A percentile compares a stretch with the other conserved stretches of the same genome.
Evolutionary conservation across 768 basidiomycete species (phyloP).

Genomic region (Hygrocybe coccinea): DNA sequence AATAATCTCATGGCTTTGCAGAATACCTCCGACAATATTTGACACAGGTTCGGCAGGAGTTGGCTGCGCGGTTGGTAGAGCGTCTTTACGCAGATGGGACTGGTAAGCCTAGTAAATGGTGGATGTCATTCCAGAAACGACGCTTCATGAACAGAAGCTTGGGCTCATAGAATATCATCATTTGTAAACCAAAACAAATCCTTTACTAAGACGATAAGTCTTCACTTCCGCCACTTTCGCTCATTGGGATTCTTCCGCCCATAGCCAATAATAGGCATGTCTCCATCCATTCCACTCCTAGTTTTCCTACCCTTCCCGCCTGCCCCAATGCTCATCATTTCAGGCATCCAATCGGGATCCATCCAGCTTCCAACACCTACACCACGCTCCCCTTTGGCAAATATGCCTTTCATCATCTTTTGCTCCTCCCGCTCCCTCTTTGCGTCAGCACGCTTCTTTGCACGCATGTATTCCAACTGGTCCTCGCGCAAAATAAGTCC

Average conservation of each 20-base stretch:
- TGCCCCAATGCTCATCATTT: conserved; percentile 61
- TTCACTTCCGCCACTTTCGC: conserved; percentile 55
- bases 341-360: conserved; percentile 93
- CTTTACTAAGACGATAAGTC: conserved; percentile 13
- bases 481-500: conserved; percentile 91
- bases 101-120: conserved; percentile 98
- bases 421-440: conserved; percentile 75
- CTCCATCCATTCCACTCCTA: conserved; percentile 50
- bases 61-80: conserved; percentile 81
- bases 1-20: conserved; percentile 26
- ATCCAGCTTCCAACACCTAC: conserved; percentile 75
- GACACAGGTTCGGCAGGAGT: conserved; percentile 88
- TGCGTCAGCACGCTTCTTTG: conserved; percentile 70
- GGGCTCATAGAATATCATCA: conserved; percentile 45
- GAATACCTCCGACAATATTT: conserved; percentile 90
- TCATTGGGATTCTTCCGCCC: conserved; percentile 91
- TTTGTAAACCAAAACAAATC: conserved; percentile 14
- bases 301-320: conserved; percentile 67
- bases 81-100: conserved; percentile 89
- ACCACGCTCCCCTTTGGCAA: conserved; percentile 47
- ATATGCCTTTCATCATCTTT: conserved; percentile 60
- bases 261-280: conserved; percentile 80
- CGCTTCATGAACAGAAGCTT: conserved; percentile 92
- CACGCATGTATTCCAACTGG: conserved; percentile 80
- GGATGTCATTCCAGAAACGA: conserved; percentile 99